Percentiles rank a stretch among this genome's conserved stretches.
Conservation (phyloP, 345 rosid genomes). For the Psidium guajava region DNA sequence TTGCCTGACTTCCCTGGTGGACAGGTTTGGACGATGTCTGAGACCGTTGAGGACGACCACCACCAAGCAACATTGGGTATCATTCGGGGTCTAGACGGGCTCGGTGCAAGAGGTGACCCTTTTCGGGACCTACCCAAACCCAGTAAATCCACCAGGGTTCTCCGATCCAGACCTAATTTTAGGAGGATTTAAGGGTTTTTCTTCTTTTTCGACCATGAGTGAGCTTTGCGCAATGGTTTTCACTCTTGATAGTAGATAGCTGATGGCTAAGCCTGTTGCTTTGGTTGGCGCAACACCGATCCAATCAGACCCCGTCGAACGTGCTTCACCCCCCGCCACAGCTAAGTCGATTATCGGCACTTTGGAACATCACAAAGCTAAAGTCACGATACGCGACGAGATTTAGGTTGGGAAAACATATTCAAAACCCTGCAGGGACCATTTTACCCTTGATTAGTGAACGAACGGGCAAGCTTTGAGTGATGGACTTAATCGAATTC, state of each 20-base stretch:
- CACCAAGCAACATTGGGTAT: not conserved
- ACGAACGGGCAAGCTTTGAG: not conserved
- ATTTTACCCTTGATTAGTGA: not conserved
- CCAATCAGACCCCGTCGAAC: not conserved
- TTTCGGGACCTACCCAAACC: not conserved
- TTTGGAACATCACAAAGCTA: not conserved
- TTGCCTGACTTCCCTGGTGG: not conserved
- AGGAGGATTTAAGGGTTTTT: not conserved
- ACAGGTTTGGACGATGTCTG: not conserved
- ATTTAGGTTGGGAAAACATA: not conserved
- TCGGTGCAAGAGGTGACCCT: not conserved
- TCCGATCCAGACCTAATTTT: not conserved
- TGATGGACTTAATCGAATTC: not conserved
- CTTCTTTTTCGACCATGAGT: fast-evolving
- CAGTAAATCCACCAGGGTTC: not conserved
- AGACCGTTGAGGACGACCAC: not conserved
- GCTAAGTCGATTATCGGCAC: not conserved
- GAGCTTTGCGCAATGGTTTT: not conserved
- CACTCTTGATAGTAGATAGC: not conserved
- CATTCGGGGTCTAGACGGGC: not conserved
- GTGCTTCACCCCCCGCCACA: not conserved
- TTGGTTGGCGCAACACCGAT: not conserved
- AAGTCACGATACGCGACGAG: not conserved
- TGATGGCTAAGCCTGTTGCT: not conserved
- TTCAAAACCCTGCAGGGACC: not conserved